These are phyloP conservation scores for Metarhizium robertsii DNA, from an alignment of 2,329 filamentous ascomycete genomes.

Conservation along the genomic window DNA sequence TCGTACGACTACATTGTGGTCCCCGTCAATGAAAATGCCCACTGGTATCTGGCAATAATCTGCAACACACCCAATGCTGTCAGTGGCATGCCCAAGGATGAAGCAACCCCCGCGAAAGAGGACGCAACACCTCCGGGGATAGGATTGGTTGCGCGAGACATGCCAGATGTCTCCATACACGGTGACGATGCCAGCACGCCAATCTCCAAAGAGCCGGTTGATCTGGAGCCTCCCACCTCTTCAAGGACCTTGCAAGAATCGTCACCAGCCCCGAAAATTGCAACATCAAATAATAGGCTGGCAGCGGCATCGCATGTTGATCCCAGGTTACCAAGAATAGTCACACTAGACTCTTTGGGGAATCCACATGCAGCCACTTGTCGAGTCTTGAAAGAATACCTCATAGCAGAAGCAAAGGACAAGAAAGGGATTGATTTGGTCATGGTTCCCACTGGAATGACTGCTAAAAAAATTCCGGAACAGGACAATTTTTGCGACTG, in stretches of 20 bases:
- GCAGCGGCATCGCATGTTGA: slow-evolving; percentile 17
- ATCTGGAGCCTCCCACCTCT: slow-evolving; percentile 1
- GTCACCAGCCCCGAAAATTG: slow-evolving; percentile 3
- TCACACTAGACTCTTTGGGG: slow-evolving; percentile 84
- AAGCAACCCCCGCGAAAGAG: slow-evolving; percentile 1
- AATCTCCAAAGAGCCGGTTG: background rate
- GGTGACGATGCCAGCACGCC: slow-evolving; percentile 7
- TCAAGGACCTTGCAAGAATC: background rate
- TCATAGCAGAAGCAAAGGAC: slow-evolving; percentile 61
- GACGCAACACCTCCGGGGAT: slow-evolving; percentile 7
- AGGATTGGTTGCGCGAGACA: slow-evolving; percentile 10
- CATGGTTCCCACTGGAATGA: slow-evolving; percentile 41
- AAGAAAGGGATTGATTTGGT: slow-evolving; percentile 40
- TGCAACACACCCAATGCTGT: slow-evolving; percentile 70
- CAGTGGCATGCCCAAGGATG: slow-evolving; percentile 8
- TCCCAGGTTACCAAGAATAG: slow-evolving; percentile 55
- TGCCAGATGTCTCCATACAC: slow-evolving; percentile 16
- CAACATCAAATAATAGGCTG: slow-evolving; percentile 7
- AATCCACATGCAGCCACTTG: slow-evolving; percentile 53
- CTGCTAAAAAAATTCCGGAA: slow-evolving; percentile 63
- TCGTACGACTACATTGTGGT: slow-evolving; percentile 82
- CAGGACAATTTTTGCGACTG: slow-evolving; percentile 87
- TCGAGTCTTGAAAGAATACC: slow-evolving; percentile 63
- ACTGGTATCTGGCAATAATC: slow-evolving; percentile 95
- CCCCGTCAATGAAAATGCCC: slow-evolving; percentile 75